Base-by-base conservation (phyloP, 495 filamentous ascomycete species). In the Hypoxylon intermedium region DNA sequence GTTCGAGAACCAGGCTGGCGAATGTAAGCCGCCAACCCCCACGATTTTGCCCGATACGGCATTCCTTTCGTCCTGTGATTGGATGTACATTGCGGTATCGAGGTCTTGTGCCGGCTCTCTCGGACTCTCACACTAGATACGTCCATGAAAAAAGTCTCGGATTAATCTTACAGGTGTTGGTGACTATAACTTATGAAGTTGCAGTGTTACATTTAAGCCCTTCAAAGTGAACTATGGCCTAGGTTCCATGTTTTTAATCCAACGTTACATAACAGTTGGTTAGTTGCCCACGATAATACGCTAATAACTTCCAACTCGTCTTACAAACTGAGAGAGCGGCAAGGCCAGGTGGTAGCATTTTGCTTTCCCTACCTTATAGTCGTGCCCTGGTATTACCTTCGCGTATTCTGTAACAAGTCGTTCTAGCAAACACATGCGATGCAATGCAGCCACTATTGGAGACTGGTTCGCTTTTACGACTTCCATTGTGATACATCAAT, bases 401-500 rank as follows among this genome's bases (percentile, higher is more conserved):
- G 24, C 24, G n/a, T 23, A 20, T 52, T 50, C 61, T 38, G 31
- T 40, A 18, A 44, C 54, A 12, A 40, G 43, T 40, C 37, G 34
- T 61, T 33, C 28, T 33, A 15, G 18, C 33, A 9, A 40, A 41
- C 7, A 12, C 3, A 47, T 26, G 49, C 28, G 33, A 28, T 57
- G 59, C 30, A 52, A 51, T 57, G 34, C 18, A 34, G 34, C 47
- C 46, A 12, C 16, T 45, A n/a, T 45, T 18, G 21, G 21, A 24
- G 42, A 30, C n/a, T 21, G 3, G 36, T 41, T 47, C 34, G 9
- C 42, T 15, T 30, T 41, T 31, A 41, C 57, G 9, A 42, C 53
- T n/a, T 56, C 15, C 26, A 60, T 37, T 56, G 18, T 50, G 45
- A 65, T 47, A 58, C 53, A 58, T 64, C 53, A n/a, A 53, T 65